Evolutionary conservation across 306 rosid genomes (phyloP), one percentile per base, ranked within the genome.

Genomic region (Aeschynomene evenia): DNA sequence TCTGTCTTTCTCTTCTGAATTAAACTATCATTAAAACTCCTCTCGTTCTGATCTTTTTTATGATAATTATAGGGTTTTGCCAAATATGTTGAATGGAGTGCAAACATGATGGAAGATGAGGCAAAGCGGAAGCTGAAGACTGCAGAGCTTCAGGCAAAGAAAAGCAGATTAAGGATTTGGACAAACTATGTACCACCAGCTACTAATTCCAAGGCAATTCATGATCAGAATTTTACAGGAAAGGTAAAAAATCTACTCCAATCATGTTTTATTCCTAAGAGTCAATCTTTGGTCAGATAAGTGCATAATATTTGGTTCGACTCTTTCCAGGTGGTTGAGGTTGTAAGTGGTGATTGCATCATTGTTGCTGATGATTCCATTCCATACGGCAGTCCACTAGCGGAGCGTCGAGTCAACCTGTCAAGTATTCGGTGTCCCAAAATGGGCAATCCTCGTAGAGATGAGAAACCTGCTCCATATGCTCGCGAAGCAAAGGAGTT

Each of bases 401-500:
- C 97, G 2, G 97, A 90, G 82, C 63, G 92, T 26, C 84, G 97
- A 63, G 95, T 90, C 54, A 90, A 90, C 74, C 81, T 90, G 71
- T 90, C 97, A 52, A 90, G 97, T 73, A 86, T 90, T 73, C 88
- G 97, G 80, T 88, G 95, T 80, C 97, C 97, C 5, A 90, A 84
- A 79, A 67, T 90, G 53, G 97, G 97, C 22, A 90, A 88, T 76
- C 97, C 97, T 63, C 95, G 97, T 14, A 79, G 86, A 57, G 97
- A 90, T 62, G 97, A 88, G 75, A 90, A 88, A 62, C 97, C 95
- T 2, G 97, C 95, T 15, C 88, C 97, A 9, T 88, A 88, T 83
- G 97, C 97, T 28, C 92, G 97, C 19, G 97, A 90, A 76, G 97
- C 97, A 68, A 90, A 86, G 80, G 97, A 90, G 77, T 85, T 90